phyloP scores from a whole-genome alignment of 331 rosid genomes.

The Malus hybrid region DNA sequence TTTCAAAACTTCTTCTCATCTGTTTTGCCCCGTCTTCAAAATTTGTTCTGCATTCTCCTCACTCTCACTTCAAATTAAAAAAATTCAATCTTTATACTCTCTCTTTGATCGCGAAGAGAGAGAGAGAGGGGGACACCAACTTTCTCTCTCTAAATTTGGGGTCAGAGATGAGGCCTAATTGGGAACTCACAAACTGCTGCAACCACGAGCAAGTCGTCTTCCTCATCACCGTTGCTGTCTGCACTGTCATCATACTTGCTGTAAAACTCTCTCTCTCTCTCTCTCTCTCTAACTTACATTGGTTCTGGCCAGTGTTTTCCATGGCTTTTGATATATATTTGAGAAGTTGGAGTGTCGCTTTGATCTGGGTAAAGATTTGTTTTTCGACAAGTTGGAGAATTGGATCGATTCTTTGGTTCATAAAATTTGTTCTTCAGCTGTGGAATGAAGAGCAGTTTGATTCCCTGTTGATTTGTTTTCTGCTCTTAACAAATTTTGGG shows the following conservation, averaged over 20 bases:
- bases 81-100: too few species aligned
- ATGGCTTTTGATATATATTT: neutral
- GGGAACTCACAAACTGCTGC: slow-evolving; percentile 33
- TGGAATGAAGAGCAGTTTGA: neutral
- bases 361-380: slow-evolving; percentile 8
- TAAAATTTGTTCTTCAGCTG: neutral
- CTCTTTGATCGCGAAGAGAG: neutral
- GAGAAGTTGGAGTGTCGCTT: neutral
- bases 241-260: slow-evolving; percentile 31
- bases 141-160: neutral
- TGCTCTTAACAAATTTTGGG: neutral
- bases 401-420: neutral
- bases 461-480: neutral
- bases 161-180: slow-evolving; percentile 20
- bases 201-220: slow-evolving; percentile 30
- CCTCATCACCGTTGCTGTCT: slow-evolving; percentile 28
- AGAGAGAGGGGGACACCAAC: neutral
- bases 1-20: neutral
- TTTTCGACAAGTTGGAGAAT: neutral
- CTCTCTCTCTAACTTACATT: neutral
- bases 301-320: neutral
- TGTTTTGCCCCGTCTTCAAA: neutral
- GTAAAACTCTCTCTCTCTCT: slow-evolving; percentile 4
- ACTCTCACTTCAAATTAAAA: neutral
- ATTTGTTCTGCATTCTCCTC: too few species aligned